Base-by-base conservation (phyloP, 306 rosid genomes). In the Gillenia trifoliata region DNA sequence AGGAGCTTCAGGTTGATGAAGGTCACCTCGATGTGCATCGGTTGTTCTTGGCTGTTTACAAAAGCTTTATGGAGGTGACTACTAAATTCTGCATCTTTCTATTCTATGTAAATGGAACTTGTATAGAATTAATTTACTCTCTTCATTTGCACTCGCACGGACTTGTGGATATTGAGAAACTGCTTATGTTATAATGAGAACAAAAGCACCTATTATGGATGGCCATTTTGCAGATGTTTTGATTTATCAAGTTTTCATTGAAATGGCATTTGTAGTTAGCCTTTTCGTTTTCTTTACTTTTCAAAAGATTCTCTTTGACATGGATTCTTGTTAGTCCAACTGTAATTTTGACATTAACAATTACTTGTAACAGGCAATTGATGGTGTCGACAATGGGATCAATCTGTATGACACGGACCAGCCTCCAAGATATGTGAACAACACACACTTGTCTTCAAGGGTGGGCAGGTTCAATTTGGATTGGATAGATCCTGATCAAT, bases 1-100 rank as follows among this genome's bases (percentile, higher is more conserved):
- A 90, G 87, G 96, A 94, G 81, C 96, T 94, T 68, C 88, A 83
- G 70, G 91, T 88, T 75, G 89, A 92, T 68, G 90, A 92, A 89
- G 89, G 78, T 26, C 89, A 94, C 67, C 87, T 84, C 1, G 88
- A 92, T 81, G 97, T 92, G 78, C 88, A 85, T 74, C 74, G 85
- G 68, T 67, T 92, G 73, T 94, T 81, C 87, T 82, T 94, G 87
- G 96, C 93, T 69, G 77, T 94, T 49, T 94, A 94, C 89, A 92
- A 83, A 80, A 92, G 96, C 89, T 94, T 94, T 84, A 87, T 94
- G 99, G 99, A 94, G 99, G 99, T 92, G n/a, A 86, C 33, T 33
- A 61, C 69, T 66, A 11, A 28, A 36, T 31, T 68, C 28, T 60
- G 23, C 63, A 22, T 43, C 11, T 73, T 68, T 36, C 11, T 23